Conservation (phyloP, 1,284 basidiomycete species). For the Cryptococcus sp. region DNA sequence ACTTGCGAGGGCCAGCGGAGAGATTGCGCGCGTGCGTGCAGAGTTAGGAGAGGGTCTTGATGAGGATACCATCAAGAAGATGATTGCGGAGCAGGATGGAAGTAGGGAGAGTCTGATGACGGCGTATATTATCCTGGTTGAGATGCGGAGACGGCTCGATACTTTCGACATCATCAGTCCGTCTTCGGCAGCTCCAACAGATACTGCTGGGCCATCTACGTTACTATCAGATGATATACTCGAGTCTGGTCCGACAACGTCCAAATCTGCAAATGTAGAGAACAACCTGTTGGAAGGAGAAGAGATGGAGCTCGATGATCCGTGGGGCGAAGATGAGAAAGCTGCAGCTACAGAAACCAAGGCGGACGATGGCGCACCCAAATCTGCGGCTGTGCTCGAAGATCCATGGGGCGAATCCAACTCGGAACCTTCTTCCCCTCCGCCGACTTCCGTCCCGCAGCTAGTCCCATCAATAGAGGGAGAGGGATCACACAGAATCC, state of each 20-base stretch:
- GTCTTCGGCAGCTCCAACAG: neutral
- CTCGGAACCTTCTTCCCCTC: constrained; percentile 13
- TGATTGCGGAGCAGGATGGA: neutral
- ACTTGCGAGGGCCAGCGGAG: constrained; percentile 3
- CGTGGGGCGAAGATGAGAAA: constrained; percentile 65
- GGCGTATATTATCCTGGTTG: constrained; percentile 9
- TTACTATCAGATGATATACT: neutral
- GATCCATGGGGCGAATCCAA: constrained; percentile 40
- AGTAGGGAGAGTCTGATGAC: constrained; percentile 1
- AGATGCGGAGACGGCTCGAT: constrained; percentile 12
- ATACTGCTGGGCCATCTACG: neutral
- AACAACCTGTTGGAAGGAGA: neutral
- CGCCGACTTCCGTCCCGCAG: neutral
- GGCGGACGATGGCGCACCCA: neutral
- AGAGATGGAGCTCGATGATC: constrained; percentile 63
- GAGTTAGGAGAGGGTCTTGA: neutral
- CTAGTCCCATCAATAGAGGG: neutral
- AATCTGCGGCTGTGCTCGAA: constrained; percentile 20
- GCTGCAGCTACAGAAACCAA: constrained; percentile 27
- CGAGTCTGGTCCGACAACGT: neutral
- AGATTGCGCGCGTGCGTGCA: neutral
- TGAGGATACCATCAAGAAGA: neutral
- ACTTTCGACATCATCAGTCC: constrained; percentile 17
- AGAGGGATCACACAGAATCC: neutral
- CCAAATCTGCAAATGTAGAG: neutral